phyloP scores from a whole-genome alignment of 2,329 filamentous ascomycete species.

The Calonectria naviculata region DNA sequence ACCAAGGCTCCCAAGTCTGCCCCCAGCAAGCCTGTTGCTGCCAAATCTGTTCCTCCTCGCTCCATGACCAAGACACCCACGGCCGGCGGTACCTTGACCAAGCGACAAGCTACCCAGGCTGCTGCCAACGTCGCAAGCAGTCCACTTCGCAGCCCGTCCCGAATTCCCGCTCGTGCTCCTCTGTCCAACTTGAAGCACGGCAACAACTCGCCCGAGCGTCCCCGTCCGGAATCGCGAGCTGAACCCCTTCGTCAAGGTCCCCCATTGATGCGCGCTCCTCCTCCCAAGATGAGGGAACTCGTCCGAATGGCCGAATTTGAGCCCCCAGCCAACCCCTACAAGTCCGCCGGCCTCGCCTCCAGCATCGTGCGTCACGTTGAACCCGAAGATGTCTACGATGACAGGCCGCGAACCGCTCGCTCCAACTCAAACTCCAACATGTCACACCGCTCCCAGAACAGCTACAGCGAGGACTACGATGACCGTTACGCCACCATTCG shows the following conservation, averaged over 20 bases:
- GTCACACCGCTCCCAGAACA: constrained; percentile 46
- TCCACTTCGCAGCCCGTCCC: constrained; percentile 53
- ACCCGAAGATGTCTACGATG: constrained; percentile 90
- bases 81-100: constrained; percentile 46
- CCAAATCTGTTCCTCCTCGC: constrained; percentile 50
- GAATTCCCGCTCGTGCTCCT: constrained; percentile 77
- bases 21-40: constrained; percentile 37
- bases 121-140: constrained; percentile 42
- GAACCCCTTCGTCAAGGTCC: constrained; percentile 65
- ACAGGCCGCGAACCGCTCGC: constrained; percentile 55
- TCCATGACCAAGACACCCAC: constrained; percentile 67
- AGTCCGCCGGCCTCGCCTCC: constrained; percentile 58
- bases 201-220: constrained; percentile 84
- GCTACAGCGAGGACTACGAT: constrained; percentile 53
- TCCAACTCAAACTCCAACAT: constrained; percentile 56
- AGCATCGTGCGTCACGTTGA: constrained; percentile 70
- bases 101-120: constrained; percentile 39
- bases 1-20: constrained; percentile 51
- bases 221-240: constrained; percentile 55
- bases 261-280: constrained; percentile 72
- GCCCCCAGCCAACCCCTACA: constrained; percentile 61
- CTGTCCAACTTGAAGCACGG: constrained; percentile 76
- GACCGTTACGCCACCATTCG: constrained; percentile 56
- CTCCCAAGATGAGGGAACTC: constrained; percentile 93
- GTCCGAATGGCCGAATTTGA: constrained; percentile 62